Evolutionary conservation across 1,284 basidiomycete species (phyloP), one percentile per base, ranked within the genome.

Genomic region (Vanrija sp.): DNA sequence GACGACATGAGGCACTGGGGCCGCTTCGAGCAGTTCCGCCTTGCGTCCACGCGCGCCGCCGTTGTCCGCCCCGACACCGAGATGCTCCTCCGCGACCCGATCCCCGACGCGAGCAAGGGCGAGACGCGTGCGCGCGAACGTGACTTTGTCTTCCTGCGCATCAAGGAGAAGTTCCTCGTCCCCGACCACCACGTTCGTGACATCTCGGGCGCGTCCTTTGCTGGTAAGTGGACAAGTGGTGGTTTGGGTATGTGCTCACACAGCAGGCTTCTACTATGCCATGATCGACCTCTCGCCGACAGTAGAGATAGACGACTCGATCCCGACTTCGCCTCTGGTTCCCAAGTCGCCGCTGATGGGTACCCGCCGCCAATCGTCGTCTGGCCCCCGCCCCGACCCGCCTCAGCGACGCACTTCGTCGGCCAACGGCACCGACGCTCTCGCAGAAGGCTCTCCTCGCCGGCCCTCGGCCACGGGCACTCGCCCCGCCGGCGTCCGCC

Each of bases 121-220:
- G 63, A 65, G 52, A 62, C 47, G 7, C 57, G 49, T 31, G 56
- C 57, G 44, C 60, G 66, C 45, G 75, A 77, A 57, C 65, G 75
- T 46, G 73, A 75, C 47, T 81, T 77, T 54, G 69, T 81, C 25
- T 98, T 97, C 72, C 92, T 98, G 87, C 81, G 94, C 55, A 96
- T 93, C 88, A 98, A 98, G 77, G 94, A 98, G 76, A 83, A 86
- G 65, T 97, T 97, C 75, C 78, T 98, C 54, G 90, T 97, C 14
- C 94, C 94, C 9, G 89, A 95, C 73, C 90, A 95, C 75, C 83
- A 86, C 54, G 90, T 95, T 44, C 85, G 89, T 69, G 91, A 95
- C 75, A 96, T 98, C 73, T 91, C 85, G 65, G 94, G 94, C 25
- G 94, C 94, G 5, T 92, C 88, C 70, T 98, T 95, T 77, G 93